Conservation (phyloP, 176 grass and related monocot species). For the Tuctoria greenei region DNA sequence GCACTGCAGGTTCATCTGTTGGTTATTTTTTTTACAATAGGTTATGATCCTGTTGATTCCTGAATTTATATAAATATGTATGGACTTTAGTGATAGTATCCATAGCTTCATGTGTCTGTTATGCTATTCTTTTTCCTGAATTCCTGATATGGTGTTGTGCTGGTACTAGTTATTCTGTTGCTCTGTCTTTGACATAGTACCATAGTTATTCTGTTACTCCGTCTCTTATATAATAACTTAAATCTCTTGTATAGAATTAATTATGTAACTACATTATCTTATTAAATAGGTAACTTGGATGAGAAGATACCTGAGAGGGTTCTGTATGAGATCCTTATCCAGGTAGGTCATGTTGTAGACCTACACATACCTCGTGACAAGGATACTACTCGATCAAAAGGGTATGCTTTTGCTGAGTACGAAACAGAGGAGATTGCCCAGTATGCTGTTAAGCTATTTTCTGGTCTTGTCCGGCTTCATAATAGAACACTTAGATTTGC, state of each 20-base stretch:
- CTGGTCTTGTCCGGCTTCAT: slow-evolving; percentile 80
- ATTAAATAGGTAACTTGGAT: slow-evolving; percentile 93
- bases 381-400: slow-evolving; percentile 84
- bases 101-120: background rate
- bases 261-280: slow-evolving; percentile 31
- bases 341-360: slow-evolving; percentile 90
- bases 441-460: slow-evolving; percentile 98
- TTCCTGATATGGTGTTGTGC: background rate
- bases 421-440: slow-evolving; percentile 90
- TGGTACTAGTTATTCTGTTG: background rate
- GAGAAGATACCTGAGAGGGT: slow-evolving; percentile 84
- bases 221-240: background rate
- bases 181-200: background rate
- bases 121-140: background rate
- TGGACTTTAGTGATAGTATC: background rate
- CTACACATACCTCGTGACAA: slow-evolving; percentile 95
- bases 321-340: slow-evolving; percentile 94
- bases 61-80: background rate
- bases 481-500: slow-evolving; percentile 92
- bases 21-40: slow-evolving; percentile 4
- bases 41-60: slow-evolving; percentile 4
- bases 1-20: background rate
- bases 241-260: slow-evolving; percentile 18
- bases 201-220: background rate
- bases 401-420: slow-evolving; percentile 96